These are phyloP conservation scores for Blastocystis sp. DNA, from an alignment of 352 stramenopile species.

Conservation along the genomic window DNA sequence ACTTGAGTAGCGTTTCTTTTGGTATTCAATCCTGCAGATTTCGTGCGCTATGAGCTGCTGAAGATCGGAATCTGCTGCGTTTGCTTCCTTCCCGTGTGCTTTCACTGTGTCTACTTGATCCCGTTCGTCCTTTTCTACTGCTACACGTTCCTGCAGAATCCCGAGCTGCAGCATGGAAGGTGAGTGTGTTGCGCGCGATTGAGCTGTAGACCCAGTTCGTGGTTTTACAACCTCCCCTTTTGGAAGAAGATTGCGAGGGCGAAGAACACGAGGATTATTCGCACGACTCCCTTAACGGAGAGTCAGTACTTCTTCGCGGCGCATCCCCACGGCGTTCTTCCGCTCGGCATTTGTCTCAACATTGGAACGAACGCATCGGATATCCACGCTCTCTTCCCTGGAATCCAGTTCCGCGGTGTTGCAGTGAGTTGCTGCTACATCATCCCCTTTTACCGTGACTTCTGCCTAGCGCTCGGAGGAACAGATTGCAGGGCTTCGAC, in stretches of 20 bases:
- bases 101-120: constrained; percentile 2
- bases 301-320: constrained; percentile 53
- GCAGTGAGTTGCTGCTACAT: constrained; percentile 64
- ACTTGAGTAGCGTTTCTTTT: not conserved
- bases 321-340: constrained; percentile 66
- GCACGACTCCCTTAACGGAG: constrained; percentile 8
- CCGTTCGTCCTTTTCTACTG: constrained; percentile 23
- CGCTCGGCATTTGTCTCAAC: constrained; percentile 59
- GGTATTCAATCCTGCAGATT: not conserved
- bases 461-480: constrained; percentile 61
- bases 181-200: not conserved
- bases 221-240: constrained; percentile 30
- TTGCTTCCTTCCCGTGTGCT: constrained; percentile 38
- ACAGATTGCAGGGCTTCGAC: constrained; percentile 49
- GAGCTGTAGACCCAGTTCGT: not conserved
- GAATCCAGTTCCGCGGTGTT: constrained; percentile 53
- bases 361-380: constrained; percentile 56
- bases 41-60: constrained; percentile 38
- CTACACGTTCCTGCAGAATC: constrained; percentile 46
- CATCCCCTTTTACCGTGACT: constrained; percentile 57
- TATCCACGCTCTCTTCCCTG: constrained; percentile 39
- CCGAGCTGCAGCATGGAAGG: constrained; percentile 58
- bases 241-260: constrained; percentile 34
- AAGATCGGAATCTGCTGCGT: constrained; percentile 38
- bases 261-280: constrained; percentile 38